Percentiles rank a stretch among this genome's conserved stretches.
Evolutionary conservation across 1,139 yeast genomes (phyloP).

Genomic region (Geotrichum bryndzae): DNA sequence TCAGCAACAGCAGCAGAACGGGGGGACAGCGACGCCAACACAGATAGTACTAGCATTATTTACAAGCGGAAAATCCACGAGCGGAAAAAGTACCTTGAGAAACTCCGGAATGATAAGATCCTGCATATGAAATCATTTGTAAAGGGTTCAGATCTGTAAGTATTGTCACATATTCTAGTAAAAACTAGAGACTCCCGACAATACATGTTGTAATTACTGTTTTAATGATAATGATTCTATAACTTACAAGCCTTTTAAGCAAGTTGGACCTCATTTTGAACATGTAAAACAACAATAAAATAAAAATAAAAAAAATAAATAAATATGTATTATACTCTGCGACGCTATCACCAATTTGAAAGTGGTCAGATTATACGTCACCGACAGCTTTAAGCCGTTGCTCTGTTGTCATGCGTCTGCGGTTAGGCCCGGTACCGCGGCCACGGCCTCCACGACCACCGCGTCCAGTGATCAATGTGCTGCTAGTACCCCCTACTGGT

Average conservation of each 20-base stretch:
- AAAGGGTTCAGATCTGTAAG: conserved; percentile 7
- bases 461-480: conserved; percentile 6
- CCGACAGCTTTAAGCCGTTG: conserved; percentile 21
- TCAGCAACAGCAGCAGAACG: background rate
- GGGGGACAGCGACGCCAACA: background rate
- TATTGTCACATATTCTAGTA: background rate
- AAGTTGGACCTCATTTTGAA: background rate
- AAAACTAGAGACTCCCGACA: background rate
- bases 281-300: background rate
- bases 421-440: background rate
- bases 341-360: background rate
- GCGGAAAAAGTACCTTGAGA: conserved; percentile 10
- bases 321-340: background rate
- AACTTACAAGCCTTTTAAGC: background rate
- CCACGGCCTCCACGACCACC: conserved; percentile 8
- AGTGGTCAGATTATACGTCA: conserved; percentile 2
- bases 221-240: background rate
- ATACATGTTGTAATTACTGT: too few species aligned
- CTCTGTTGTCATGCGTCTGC: conserved; percentile 19
- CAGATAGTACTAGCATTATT: background rate
- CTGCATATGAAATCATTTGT: conserved; percentile 12
- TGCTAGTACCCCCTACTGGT: conserved; percentile 16
- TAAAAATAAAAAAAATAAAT: background rate
- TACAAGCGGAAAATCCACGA: conserved; percentile 11
- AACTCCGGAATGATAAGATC: conserved; percentile 3